Percentiles rank a stretch among this genome's conserved stretches.
Conservation (phyloP, 345 rosid species). For the Eucalyptus victrix region DNA sequence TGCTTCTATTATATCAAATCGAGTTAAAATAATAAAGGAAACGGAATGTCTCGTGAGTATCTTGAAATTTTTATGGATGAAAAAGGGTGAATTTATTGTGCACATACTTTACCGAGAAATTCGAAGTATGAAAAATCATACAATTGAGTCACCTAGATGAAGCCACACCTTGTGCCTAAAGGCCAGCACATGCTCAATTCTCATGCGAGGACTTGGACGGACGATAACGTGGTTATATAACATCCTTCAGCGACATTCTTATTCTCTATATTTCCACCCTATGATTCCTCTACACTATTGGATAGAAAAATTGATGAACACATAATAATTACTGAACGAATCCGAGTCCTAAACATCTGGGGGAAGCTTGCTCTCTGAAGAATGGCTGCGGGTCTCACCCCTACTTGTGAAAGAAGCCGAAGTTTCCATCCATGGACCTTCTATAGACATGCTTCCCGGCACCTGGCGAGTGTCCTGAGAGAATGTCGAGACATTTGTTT, state of each 20-base stretch:
- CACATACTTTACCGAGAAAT: not conserved
- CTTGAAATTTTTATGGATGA: not conserved
- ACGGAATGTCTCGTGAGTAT: rapidly evolving
- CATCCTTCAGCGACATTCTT: not conserved
- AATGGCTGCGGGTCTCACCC: conserved; percentile 9
- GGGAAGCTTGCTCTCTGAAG: conserved; percentile 18
- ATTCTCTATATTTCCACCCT: not conserved
- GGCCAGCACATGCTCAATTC: not conserved
- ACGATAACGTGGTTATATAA: not conserved
- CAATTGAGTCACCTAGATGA: not conserved
- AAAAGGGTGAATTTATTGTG: not conserved
- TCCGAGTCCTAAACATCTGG: not conserved
- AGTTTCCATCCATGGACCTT: conserved; percentile 63
- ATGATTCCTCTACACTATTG: not conserved
- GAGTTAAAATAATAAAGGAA: not conserved
- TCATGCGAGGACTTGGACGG: not conserved
- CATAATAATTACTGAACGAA: not conserved
- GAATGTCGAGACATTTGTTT: conserved; percentile 21
- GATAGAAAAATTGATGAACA: not conserved
- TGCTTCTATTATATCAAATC: not conserved
- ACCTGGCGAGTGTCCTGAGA: conserved; percentile 24
- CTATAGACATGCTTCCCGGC: conserved; percentile 35
- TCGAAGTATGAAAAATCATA: not conserved
- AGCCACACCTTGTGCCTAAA: not conserved
- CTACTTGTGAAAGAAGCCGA: conserved; percentile 19